Base-by-base conservation (phyloP, 306 rosid genomes). In the Aeschynomene evenia region DNA sequence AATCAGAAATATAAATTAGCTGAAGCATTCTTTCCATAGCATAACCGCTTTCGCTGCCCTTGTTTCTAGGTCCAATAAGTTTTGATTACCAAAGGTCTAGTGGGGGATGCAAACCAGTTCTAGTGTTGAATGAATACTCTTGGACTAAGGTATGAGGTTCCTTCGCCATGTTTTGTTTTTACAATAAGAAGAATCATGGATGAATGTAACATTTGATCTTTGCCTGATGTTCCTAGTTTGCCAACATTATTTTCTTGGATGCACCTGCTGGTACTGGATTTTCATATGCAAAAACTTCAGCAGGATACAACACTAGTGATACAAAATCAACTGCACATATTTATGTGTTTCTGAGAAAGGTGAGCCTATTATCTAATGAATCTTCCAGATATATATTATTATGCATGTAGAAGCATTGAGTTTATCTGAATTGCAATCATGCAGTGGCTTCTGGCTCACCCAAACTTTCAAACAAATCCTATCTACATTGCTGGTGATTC, bases 371-470 rank as follows among this genome's bases (percentile, higher is more conserved):
- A 60, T 39, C 40, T 3, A 23, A 19, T 61, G 36, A 36, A 2
- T 24, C 46, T 42, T 16, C 14, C 10, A 42, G 23, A 43, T 3
- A 13, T 63, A 33, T 63, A n/a, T n/a, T 39, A 10, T 28, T 28
- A 33, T 34, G 28, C 0, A 10, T 15, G 3, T 16, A 9, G 21
- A 60, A 37, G 19, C 18, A 21, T 5, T 37, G 19, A 18, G 28
- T 18, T 28, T 11, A 60, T 45, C 21, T 46, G 45, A 46, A 4
- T 60, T 22, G 10, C 51, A 23, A 24, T 6, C 20, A 34, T 40
- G 56, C 73, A 77, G 81, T 77, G 81, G 81, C 68, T 77, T 9
- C 0, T 45, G 34, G 42, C 20, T 65, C 81, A 77, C 58, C 77
- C 73, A 6, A 7, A 45, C 20, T 55, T 53, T 60, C 20, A 2